phyloP scores from a whole-genome alignment of 768 basidiomycete species.

The Lanmaoa rubissima region DNA sequence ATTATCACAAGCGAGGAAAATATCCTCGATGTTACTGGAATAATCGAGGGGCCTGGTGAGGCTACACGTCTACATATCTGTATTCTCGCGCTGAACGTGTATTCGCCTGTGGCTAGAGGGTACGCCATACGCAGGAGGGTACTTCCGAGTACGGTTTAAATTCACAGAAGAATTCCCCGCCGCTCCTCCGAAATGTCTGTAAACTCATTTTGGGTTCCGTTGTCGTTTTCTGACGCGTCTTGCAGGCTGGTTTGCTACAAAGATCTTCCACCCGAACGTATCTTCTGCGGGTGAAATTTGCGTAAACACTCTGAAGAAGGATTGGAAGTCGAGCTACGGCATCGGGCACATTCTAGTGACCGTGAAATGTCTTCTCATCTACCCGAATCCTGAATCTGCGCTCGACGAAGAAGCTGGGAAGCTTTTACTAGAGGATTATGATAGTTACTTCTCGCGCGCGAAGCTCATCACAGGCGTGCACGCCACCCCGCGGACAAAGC shows the following conservation, averaged over 20 bases:
- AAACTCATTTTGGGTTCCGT: background rate
- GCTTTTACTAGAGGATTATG: constrained; percentile 85
- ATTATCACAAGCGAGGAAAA: constrained; percentile 85
- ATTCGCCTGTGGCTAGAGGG: constrained; percentile 40
- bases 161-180: constrained; percentile 95
- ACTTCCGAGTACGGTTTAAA: constrained; percentile 74
- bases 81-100: constrained; percentile 5
- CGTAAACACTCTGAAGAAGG: constrained; percentile 96
- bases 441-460: constrained; percentile 82
- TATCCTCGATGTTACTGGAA: constrained; percentile 81
- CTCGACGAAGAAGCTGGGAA: constrained; percentile 96
- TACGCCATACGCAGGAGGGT: constrained; percentile 71
- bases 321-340: constrained; percentile 91
- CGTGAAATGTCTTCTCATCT: constrained; percentile 93
- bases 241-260: constrained; percentile 85
- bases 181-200: constrained; percentile 85
- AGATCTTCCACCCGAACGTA: constrained; percentile 98
- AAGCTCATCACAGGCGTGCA: constrained; percentile 89
- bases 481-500: constrained; percentile 75
- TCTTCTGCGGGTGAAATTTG: constrained; percentile 90
- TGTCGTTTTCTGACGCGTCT: constrained; percentile 4
- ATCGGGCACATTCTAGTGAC: constrained; percentile 90
- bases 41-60: constrained; percentile 89
- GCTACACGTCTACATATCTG: background rate
- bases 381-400: constrained; percentile 95